Percentiles rank a stretch among this genome's conserved stretches.
Conservation (phyloP, 257 asterid species). For the Solanum boliviense region DNA sequence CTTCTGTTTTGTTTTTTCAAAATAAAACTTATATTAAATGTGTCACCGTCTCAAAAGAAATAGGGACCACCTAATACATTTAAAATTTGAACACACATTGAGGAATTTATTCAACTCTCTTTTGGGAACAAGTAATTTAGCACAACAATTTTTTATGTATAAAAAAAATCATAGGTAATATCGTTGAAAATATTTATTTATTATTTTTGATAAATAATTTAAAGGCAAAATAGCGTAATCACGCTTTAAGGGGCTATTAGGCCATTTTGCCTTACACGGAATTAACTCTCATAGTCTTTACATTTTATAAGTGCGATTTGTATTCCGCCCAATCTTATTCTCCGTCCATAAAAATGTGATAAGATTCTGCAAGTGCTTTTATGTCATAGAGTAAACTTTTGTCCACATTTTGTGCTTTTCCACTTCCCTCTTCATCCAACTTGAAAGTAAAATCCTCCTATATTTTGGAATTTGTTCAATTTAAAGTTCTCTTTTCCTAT, state of each 20-base stretch:
- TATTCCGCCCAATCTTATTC: not conserved
- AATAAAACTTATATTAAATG: not conserved
- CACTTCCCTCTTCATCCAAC: not conserved
- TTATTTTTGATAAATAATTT: not conserved
- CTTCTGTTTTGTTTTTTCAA: not conserved
- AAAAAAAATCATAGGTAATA: not conserved
- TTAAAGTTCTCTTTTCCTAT: not conserved
- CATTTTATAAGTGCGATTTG: not conserved
- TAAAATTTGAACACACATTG: not conserved
- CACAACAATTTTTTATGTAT: not conserved
- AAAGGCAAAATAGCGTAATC: not conserved
- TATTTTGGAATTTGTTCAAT: not conserved
- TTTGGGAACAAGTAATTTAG: not conserved
- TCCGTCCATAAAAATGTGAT: not conserved
- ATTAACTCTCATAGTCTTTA: not conserved
- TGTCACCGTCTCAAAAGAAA: not conserved
- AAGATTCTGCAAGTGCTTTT: not conserved
- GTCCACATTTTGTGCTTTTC: not conserved
- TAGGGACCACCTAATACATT: not conserved
- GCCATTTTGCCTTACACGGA: not conserved
- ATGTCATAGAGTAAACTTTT: not conserved
- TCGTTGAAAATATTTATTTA: not conserved
- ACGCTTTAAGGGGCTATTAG: not conserved
- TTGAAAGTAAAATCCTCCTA: not conserved
- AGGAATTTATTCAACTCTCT: not conserved